These are phyloP conservation scores for Mycena leptocephala DNA, from an alignment of 768 basidiomycete genomes.

Conservation along the genomic window DNA sequence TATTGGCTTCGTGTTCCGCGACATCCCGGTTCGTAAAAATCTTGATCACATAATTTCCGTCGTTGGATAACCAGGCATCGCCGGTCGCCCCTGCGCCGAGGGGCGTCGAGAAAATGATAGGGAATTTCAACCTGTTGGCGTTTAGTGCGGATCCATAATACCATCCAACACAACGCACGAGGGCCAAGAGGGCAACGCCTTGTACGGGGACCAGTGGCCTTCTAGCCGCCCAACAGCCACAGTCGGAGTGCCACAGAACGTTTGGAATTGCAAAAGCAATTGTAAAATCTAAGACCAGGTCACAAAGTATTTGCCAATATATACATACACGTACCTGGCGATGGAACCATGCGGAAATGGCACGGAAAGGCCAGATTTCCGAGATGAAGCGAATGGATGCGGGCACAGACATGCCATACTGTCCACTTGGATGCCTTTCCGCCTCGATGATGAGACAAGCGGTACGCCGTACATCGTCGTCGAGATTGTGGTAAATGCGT, in stretches of 20 bases:
- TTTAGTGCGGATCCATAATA: background rate
- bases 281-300: background rate
- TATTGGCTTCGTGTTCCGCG: background rate
- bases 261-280: background rate
- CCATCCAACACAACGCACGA: background rate
- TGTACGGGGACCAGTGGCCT: background rate
- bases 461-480: background rate
- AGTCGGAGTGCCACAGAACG: background rate
- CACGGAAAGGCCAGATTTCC: background rate
- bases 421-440: background rate
- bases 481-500: background rate
- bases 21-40: background rate
- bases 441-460: conserved; percentile 1
- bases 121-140: background rate
- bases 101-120: background rate
- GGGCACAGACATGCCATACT: background rate
- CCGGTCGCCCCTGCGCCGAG: background rate
- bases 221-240: background rate
- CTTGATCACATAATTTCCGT: background rate
- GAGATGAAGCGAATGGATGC: background rate
- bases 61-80: background rate
- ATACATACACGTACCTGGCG: background rate
- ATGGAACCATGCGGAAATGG: background rate
- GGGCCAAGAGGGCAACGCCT: background rate
- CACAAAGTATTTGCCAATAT: background rate